Evolutionary conservation across 306 rosid species (phyloP).

Genomic region (Cicer cuneatum): DNA sequence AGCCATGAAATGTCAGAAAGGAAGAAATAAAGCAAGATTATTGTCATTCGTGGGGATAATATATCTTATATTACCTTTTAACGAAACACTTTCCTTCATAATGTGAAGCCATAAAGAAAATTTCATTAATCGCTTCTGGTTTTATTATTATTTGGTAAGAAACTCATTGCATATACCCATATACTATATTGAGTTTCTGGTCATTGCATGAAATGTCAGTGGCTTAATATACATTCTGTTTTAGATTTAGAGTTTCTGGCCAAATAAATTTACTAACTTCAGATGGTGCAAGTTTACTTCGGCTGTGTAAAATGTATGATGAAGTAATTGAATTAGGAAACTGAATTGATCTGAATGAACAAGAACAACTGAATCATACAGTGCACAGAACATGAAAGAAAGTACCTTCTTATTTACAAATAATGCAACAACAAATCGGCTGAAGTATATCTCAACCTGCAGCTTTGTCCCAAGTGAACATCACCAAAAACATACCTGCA

Average conservation of each 20-base stretch:
- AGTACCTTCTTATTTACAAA: slow-evolving; percentile 72
- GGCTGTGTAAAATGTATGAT: slow-evolving; percentile 4
- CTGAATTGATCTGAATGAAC: background rate
- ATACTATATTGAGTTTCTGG: background rate
- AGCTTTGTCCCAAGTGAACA: slow-evolving; percentile 98
- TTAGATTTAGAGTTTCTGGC: slow-evolving; percentile 29
- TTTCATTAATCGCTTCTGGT: background rate
- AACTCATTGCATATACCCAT: slow-evolving; percentile 20
- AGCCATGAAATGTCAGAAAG: slow-evolving; percentile 5
- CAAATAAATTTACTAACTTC: slow-evolving; percentile 22
- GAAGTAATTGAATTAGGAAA: background rate
- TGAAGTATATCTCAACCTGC: slow-evolving; percentile 79
- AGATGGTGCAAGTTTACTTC: slow-evolving; percentile 10
- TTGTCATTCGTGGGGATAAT: background rate
- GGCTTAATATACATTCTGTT: slow-evolving; percentile 18
- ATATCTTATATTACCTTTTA: slow-evolving; percentile 3
- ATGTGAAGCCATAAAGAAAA: slow-evolving; percentile 15
- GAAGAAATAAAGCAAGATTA: slow-evolving; percentile 30
- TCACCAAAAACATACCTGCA: slow-evolving; percentile 93
- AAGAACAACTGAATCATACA: background rate
- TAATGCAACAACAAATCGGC: slow-evolving; percentile 64
- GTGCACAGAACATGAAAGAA: slow-evolving; percentile 19
- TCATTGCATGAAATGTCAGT: background rate
- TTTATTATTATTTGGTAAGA: slow-evolving; percentile 18
- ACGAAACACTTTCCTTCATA: slow-evolving; percentile 15